Percentiles rank a stretch among this genome's conserved stretches.
Evolutionary conservation across 495 filamentous ascomycete genomes (phyloP).

Genomic region (Podospora sp.): DNA sequence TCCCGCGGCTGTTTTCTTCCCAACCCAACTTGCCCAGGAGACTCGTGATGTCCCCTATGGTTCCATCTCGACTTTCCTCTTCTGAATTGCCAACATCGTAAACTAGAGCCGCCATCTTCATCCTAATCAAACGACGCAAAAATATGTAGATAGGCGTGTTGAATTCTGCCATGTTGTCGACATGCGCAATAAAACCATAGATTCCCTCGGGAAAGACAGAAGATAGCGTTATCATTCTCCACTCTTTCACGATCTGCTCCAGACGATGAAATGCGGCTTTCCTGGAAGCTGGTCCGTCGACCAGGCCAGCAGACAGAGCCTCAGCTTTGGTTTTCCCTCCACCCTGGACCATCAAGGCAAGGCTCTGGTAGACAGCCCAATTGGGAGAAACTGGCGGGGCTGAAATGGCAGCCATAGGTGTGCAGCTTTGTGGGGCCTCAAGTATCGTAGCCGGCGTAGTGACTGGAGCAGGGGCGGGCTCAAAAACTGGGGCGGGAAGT

Average conservation of each 20-base stretch:
- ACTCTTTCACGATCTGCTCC: slow-evolving; percentile 29
- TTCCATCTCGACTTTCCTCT: not conserved
- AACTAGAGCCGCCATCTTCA: slow-evolving; percentile 25
- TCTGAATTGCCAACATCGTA: slow-evolving; percentile 1
- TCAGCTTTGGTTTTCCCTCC: not conserved
- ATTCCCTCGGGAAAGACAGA: slow-evolving; percentile 1
- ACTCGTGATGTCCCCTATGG: slow-evolving; percentile 9
- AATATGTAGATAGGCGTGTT: slow-evolving; percentile 29
- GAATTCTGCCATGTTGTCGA: slow-evolving; percentile 19
- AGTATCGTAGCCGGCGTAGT: not conserved
- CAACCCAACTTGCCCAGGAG: slow-evolving; percentile 29
- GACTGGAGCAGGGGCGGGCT: not conserved
- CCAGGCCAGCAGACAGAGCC: not conserved
- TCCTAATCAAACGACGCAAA: slow-evolving; percentile 32
- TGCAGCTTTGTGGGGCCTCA: not conserved
- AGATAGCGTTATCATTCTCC: slow-evolving; percentile 22
- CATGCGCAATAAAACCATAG: slow-evolving; percentile 23
- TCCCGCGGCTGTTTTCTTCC: slow-evolving; percentile 20
- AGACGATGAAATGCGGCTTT: slow-evolving; percentile 33
- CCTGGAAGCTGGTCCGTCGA: not conserved
- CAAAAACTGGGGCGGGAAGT: not conserved
- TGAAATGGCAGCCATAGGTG: not conserved
- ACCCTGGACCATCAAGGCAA: slow-evolving; percentile 23
- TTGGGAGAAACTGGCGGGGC: not conserved
- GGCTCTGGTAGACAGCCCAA: slow-evolving; percentile 14